These are phyloP conservation scores for Cucumis variabilis DNA, from an alignment of 331 rosid species.

Conservation along the genomic window DNA sequence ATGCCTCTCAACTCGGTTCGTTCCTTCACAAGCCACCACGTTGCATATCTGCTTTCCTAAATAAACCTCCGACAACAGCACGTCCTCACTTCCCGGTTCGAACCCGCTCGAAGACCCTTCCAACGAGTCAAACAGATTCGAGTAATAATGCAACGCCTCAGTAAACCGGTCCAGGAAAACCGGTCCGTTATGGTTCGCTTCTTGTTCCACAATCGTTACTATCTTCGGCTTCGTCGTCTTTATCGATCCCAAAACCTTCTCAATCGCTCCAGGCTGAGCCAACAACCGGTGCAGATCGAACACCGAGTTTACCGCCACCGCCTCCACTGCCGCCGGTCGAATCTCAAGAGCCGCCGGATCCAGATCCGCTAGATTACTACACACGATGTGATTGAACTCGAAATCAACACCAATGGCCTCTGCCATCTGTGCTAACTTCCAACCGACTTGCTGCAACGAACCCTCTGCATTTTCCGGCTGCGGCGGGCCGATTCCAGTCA, in stretches of 20 bases:
- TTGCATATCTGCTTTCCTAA: constrained; percentile 77
- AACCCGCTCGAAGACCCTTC: constrained; percentile 53
- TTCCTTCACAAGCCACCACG: constrained; percentile 81
- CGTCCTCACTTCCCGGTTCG: constrained; percentile 53
- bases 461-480: constrained; percentile 63
- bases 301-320: constrained; percentile 75
- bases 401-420: constrained; percentile 66
- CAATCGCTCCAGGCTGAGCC: constrained; percentile 66
- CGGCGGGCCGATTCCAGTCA: constrained; percentile 84
- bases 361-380: constrained; percentile 60
- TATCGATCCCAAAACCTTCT: constrained; percentile 57
- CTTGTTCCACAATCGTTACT: constrained; percentile 75
- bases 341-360: constrained; percentile 63
- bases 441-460: constrained; percentile 72
- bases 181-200: constrained; percentile 58
- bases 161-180: constrained; percentile 81
- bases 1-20: constrained; percentile 79
- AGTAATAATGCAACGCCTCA: constrained; percentile 76
- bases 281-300: constrained; percentile 75
- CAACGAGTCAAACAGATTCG: constrained; percentile 72
- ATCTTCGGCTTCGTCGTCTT: constrained; percentile 66
- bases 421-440: constrained; percentile 72
- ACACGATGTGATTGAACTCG: constrained; percentile 68
- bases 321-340: constrained; percentile 55
- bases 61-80: constrained; percentile 69